Base-by-base conservation (phyloP, 2,329 filamentous ascomycete genomes). In the Penicillium sp. region DNA sequence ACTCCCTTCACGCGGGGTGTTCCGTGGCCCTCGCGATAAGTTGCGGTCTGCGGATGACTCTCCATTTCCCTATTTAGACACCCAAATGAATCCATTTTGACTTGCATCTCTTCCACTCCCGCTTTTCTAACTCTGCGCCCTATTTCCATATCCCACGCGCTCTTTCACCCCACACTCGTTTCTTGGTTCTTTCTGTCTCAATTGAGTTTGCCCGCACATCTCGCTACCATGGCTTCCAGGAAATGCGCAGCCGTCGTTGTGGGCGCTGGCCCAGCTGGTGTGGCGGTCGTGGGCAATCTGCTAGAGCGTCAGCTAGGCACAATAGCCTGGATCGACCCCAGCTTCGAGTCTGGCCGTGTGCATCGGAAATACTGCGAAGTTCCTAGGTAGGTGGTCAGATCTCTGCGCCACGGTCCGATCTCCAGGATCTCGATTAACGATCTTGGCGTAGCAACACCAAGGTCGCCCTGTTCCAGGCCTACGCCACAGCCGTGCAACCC, bases 211-310 rank as follows among this genome's bases (percentile, higher is more conserved):
- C 24, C 36, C 22, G 6, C 41, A 50, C 44, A 51, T 27, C 16
- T 52, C 3, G 27, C 41, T 35, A 55, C 67, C 51, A 66, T 70
- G 74, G 62, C 67, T 46, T 60, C 70, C 16, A 69, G 70, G 44
- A 74, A 66, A 66, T 85, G 79, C 66, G 79, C 78, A 51, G 84
- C 84, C 3, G 80, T 87, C 1, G 84, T 87, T 2, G 82, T 86
- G 19, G 85, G 85, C 52, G 83, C 80, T 55, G 85, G 85, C 16
- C 82, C 84, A 3, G 83, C 82, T 44, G 86, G 86, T 56, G 79
- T 88, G 56, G 85, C 84, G 3, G 82, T 81, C 6, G 78, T 88
- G 24, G 85, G 86, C n/a, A 87, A 86, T 65, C 73, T 88, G 18
- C 77, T 88, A 18, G 84, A 87, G 66, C 78, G 80, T 35, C 78